These are phyloP conservation scores for Claviceps paspali DNA, from an alignment of 2,329 filamentous ascomycete species.

Conservation along the genomic window DNA sequence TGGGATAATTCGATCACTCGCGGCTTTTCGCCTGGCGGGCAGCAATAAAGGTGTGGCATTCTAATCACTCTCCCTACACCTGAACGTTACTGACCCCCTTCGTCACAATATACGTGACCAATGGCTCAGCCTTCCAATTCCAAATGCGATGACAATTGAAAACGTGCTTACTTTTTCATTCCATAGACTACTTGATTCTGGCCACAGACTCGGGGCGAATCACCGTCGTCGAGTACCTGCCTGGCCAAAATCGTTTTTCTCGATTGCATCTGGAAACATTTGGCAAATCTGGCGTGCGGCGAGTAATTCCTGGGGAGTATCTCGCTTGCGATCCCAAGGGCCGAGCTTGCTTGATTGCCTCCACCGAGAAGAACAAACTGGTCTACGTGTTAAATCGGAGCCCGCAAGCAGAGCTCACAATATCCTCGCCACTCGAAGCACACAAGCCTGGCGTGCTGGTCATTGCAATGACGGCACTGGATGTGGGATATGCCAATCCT, in stretches of 20 bases:
- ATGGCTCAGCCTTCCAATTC: neutral
- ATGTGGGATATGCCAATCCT: constrained; percentile 94
- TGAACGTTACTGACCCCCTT: constrained; percentile 12
- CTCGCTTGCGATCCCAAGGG: constrained; percentile 92
- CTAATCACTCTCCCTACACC: constrained; percentile 24
- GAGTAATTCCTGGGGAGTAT: constrained; percentile 91
- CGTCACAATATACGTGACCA: constrained; percentile 4
- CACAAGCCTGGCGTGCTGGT: constrained; percentile 87
- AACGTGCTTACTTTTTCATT: constrained; percentile 12
- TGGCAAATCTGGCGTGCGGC: constrained; percentile 86
- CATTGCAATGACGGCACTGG: constrained; percentile 72
- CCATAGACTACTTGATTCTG: constrained; percentile 83
- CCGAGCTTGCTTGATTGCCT: constrained; percentile 84
- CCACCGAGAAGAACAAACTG: constrained; percentile 97
- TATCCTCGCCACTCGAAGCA: constrained; percentile 91
- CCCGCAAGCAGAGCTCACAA: constrained; percentile 84
- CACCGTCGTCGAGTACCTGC: constrained; percentile 81
- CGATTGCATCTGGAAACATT: constrained; percentile 93
- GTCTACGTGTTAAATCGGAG: constrained; percentile 97
- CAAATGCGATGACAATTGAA: neutral
- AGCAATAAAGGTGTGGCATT: constrained; percentile 75
- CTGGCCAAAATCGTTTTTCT: constrained; percentile 72
- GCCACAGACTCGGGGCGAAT: constrained; percentile 93
- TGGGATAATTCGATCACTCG: constrained; percentile 81
- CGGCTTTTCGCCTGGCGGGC: constrained; percentile 81